These are phyloP conservation scores for Chaetomiaceae sp. DNA, from an alignment of 2,329 filamentous ascomycete genomes.

Conservation along the genomic window DNA sequence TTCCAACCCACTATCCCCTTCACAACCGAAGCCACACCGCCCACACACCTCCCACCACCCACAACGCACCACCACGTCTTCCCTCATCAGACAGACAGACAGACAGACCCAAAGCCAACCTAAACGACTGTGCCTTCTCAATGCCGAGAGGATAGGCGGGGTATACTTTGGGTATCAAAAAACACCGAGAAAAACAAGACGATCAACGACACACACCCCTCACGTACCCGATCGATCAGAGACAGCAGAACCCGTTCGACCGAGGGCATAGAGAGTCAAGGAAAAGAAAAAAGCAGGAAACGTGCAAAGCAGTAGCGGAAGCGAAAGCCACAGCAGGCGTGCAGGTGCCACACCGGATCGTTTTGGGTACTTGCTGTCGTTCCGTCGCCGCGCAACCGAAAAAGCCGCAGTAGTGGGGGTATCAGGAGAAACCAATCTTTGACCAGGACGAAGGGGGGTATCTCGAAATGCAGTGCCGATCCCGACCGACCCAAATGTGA, in stretches of 20 bases:
- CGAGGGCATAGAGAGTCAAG: slow-evolving; percentile 22
- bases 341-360: slow-evolving; percentile 1
- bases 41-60: not conserved
- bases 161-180: slow-evolving; percentile 37
- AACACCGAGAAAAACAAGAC: slow-evolving; percentile 25
- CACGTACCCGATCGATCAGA: no score
- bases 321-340: not conserved
- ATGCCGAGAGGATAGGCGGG: slow-evolving; percentile 20
- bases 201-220: slow-evolving; percentile 19
- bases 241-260: no score
- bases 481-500: slow-evolving; percentile 35
- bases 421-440: slow-evolving; percentile 40
- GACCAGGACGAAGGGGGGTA: no score
- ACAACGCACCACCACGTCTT: slow-evolving; percentile 7
- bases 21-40: no score
- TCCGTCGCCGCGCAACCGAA: not conserved
- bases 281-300: slow-evolving; percentile 12
- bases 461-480: slow-evolving; percentile 54
- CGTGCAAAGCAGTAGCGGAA: slow-evolving; percentile 6
- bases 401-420: slow-evolving; percentile 23
- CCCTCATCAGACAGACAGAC: slow-evolving; percentile 15
- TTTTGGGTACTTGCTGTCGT: not conserved
- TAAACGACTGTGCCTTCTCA: slow-evolving; percentile 23
- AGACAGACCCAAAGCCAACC: slow-evolving; percentile 18
- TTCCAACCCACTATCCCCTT: not conserved